Base-by-base conservation (phyloP, 257 asterid species). In the Echites panduratus region DNA sequence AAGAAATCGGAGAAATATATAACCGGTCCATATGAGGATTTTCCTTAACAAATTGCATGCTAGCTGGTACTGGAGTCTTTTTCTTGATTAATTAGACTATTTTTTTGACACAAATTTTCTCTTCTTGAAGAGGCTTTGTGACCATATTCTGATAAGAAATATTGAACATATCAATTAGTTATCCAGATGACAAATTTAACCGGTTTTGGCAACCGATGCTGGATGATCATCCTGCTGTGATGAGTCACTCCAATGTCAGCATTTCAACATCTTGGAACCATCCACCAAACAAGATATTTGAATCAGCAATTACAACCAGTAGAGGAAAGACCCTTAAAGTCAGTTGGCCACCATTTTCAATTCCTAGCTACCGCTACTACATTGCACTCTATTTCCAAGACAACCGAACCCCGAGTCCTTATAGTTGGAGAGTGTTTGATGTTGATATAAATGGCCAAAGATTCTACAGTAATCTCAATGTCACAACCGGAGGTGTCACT, bases 301-400 rank as follows among this genome's bases (percentile, higher is more conserved):
- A 83, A 40, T 75, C 89, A 2, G 97, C 96, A 53, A 72, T 91
- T n/a, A 91, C 97, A 10, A 70, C 93, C 2, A 84, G 91, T 78
- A 74, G 88, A 75, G 96, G 90, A 20, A 79, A 84, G 74, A 82
- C 81, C 50, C 84, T 91, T 0, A 81, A 85, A 7, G 38, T 94
- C 47, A 77, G 71, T 50, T 94, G 99, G 99, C 99, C 99, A 20
- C 82, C 87, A 9, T 94, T 84, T 80, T 38, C 87, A 17, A 82
- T 94, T 67, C 68, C 86, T 0, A 75, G 56, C 24, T 88, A 91
- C 22, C 82, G 50, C 54, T 91, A 91, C 81, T 87, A 91, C 79
- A 66, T 94, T 32, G 86, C 89, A 0, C 76, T 94, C 68, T 94
- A 94, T 84, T 88, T 94, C 68, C 97, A 88, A 48, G 99, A 94